These are phyloP conservation scores for Colletotrichum sp. DNA, from an alignment of 2,329 filamentous ascomycete genomes.

Conservation along the genomic window DNA sequence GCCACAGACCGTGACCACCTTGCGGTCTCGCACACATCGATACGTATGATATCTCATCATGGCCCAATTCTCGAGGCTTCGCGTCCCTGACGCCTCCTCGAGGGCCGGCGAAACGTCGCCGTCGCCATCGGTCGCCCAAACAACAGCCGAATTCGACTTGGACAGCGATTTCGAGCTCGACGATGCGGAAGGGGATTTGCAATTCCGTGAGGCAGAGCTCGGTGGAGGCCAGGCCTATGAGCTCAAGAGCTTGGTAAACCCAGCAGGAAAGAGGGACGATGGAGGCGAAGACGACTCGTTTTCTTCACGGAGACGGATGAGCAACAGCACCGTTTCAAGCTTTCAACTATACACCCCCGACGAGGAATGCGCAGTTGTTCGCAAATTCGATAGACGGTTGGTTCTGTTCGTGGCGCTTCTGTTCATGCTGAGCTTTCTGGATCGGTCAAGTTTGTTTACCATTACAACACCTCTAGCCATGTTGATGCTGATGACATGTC, in stretches of 20 bases:
- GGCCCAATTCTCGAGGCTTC: background rate
- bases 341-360: conserved; percentile 59
- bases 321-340: conserved; percentile 37
- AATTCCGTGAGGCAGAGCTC: conserved; percentile 28
- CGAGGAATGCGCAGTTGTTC: conserved; percentile 75
- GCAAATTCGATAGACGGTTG: conserved; percentile 78
- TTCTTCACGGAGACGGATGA: conserved; percentile 25
- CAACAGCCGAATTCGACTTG: conserved; percentile 39
- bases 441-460: conserved; percentile 74
- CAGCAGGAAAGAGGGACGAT: conserved; percentile 26
- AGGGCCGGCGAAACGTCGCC: conserved; percentile 29
- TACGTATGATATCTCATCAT: background rate
- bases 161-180: conserved; percentile 36
- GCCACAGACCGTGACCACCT: background rate
- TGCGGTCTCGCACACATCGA: background rate
- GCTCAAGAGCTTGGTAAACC: conserved; percentile 24
- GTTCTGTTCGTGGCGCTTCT: conserved; percentile 83
- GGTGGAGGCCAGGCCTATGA: conserved; percentile 37
- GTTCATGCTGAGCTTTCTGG: conserved; percentile 85
- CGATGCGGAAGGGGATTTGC: conserved; percentile 27
- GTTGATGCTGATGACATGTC: background rate
- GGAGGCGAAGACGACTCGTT: conserved; percentile 35
- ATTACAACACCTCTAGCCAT: background rate
- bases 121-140: conserved; percentile 44
- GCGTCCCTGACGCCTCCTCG: background rate